Percentiles rank a stretch among this genome's conserved stretches.
These are phyloP conservation scores for Solanum habrochaites DNA, from an alignment of 257 asterid species.

Conservation along the genomic window DNA sequence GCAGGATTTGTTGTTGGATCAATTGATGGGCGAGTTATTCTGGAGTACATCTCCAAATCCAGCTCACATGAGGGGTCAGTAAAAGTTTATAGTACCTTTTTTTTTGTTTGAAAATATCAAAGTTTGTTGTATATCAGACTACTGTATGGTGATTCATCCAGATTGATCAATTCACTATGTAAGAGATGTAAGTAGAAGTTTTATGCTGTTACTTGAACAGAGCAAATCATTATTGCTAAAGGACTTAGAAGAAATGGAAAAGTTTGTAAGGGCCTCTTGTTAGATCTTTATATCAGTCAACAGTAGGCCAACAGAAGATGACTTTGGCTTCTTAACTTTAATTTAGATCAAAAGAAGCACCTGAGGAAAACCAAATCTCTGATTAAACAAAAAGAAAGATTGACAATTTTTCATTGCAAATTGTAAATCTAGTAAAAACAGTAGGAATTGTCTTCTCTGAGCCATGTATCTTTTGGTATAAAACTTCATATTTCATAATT, in stretches of 20 bases:
- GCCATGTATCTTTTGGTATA: background rate
- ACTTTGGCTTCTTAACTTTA: background rate
- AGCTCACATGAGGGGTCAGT: constrained; percentile 58
- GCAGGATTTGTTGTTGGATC: constrained; percentile 83
- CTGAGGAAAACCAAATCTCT: background rate
- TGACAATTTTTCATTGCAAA: background rate
- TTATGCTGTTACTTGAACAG: background rate
- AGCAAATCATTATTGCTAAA: background rate
- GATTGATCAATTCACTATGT: background rate
- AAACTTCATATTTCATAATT: background rate
- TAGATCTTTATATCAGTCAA: background rate
- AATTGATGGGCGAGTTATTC: constrained; percentile 69
- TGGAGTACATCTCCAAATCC: constrained; percentile 40
- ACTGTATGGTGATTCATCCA: background rate
- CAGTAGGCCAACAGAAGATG: background rate
- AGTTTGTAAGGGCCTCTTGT: background rate
- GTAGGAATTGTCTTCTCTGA: background rate
- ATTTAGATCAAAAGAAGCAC: background rate
- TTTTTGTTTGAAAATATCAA: background rate
- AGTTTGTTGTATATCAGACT: background rate
- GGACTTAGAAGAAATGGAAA: background rate
- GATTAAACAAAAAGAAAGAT: background rate
- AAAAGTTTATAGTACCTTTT: background rate
- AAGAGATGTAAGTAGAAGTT: background rate
- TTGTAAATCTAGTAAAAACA: background rate